Evolutionary conservation across 2,329 filamentous ascomycete species (phyloP).

Genomic region (Alternaria panax): DNA sequence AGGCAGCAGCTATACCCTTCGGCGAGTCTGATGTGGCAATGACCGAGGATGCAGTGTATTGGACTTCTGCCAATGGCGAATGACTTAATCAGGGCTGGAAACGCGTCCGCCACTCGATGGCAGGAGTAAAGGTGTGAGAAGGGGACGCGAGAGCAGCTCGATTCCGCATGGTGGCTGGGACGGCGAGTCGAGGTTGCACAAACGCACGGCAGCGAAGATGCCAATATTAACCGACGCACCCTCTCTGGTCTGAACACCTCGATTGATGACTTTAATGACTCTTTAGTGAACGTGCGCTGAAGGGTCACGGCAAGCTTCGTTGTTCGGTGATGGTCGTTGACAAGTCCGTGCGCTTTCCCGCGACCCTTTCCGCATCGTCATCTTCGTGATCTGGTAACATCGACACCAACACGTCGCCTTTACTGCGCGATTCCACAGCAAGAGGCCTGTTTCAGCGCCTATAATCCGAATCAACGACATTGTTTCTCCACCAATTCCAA

Average conservation of each 20-base stretch:
- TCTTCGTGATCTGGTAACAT: slow-evolving; percentile 22
- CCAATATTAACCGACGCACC: background rate
- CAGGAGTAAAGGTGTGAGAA: background rate
- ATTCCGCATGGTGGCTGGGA: slow-evolving; percentile 3
- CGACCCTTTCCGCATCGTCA: slow-evolving; percentile 33
- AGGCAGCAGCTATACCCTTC: slow-evolving; percentile 2
- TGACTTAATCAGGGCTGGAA: background rate
- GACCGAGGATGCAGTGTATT: background rate
- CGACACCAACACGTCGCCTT: slow-evolving; percentile 44
- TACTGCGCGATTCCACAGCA: background rate
- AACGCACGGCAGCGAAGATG: background rate
- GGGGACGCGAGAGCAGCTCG: background rate
- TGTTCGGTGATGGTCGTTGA: background rate
- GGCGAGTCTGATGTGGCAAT: background rate
- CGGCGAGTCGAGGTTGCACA: background rate
- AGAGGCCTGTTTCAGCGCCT: background rate
- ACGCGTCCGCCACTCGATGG: background rate
- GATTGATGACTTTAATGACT: background rate
- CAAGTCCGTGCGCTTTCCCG: slow-evolving; percentile 32
- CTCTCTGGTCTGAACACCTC: fast-evolving
- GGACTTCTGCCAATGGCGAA: background rate
- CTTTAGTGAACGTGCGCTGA: background rate
- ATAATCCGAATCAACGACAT: background rate
- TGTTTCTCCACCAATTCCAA: background rate
- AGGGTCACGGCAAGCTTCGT: background rate